A percentile compares a stretch with the other conserved stretches of the same genome.
Evolutionary conservation across 208 protist species (phyloP).

Genomic region (Porcisia deanei): DNA sequence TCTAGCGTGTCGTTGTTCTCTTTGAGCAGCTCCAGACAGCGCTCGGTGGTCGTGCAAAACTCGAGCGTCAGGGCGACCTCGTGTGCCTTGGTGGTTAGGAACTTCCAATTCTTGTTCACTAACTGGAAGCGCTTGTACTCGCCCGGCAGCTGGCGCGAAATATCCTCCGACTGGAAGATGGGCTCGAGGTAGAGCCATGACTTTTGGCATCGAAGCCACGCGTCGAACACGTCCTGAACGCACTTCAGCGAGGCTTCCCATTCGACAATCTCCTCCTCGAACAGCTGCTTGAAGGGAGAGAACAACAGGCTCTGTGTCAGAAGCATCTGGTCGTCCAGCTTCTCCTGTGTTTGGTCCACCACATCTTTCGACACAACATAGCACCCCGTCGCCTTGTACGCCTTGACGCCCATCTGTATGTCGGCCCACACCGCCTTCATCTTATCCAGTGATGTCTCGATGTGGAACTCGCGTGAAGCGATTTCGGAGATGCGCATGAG

Average conservation of each 20-base stretch:
- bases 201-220: conserved; percentile 95
- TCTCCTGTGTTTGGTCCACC: conserved; percentile 94
- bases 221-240: conserved; percentile 93
- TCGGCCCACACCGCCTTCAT: conserved; percentile 95
- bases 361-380: conserved; percentile 91
- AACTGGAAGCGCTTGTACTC: conserved; percentile 94
- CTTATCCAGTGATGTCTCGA: conserved; percentile 93
- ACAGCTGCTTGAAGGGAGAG: conserved; percentile 97
- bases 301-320: conserved; percentile 96
- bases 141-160: conserved; percentile 92
- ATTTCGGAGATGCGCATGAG: conserved; percentile 93
- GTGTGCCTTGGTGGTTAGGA: conserved; percentile 85
- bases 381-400: conserved; percentile 93
- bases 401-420: conserved; percentile 81
- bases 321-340: conserved; percentile 96
- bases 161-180: conserved; percentile 97
- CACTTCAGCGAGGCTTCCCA: conserved; percentile 93
- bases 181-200: conserved; percentile 97
- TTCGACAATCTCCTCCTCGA: conserved; percentile 90
- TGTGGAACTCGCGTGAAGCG: conserved; percentile 95
- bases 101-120: conserved; percentile 96
- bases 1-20: conserved; percentile 96
- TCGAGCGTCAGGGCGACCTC: conserved; percentile 77
- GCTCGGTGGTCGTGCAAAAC: conserved; percentile 85
- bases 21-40: conserved; percentile 84